These are phyloP conservation scores for Tolypocladium cylindrosporum DNA, from an alignment of 2,329 filamentous ascomycete species.

Conservation along the genomic window DNA sequence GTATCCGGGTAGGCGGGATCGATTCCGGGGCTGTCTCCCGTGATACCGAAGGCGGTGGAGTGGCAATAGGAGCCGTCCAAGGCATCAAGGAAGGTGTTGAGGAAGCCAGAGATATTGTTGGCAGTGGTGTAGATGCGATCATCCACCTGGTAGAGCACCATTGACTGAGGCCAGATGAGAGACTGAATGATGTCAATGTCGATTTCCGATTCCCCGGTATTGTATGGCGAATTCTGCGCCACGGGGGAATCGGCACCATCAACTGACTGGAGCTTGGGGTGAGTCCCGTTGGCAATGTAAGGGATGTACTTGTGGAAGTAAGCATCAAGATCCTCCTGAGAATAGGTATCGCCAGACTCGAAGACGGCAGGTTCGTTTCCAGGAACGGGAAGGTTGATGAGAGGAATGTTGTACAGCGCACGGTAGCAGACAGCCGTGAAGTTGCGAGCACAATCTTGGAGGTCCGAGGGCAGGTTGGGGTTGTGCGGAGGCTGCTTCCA, in stretches of 20 bases:
- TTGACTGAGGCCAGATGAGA: slow-evolving; percentile 40
- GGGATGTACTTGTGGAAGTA: slow-evolving; percentile 34
- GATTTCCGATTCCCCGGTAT: slow-evolving; percentile 37
- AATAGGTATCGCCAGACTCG: slow-evolving; percentile 38
- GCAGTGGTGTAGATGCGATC: slow-evolving; percentile 33
- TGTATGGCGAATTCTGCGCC: slow-evolving; percentile 7
- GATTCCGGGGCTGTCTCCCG: slow-evolving; percentile 13
- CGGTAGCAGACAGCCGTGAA: slow-evolving; percentile 47
- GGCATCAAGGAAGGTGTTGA: slow-evolving; percentile 34
- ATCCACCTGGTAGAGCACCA: slow-evolving; percentile 35
- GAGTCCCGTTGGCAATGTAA: slow-evolving; percentile 28
- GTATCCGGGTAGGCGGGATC: slow-evolving; percentile 40
- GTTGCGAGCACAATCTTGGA: slow-evolving; percentile 33
- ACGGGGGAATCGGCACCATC: slow-evolving; percentile 34
- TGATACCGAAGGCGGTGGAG: slow-evolving; percentile 29
- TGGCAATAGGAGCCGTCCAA: slow-evolving; percentile 44
- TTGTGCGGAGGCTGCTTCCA: not conserved
- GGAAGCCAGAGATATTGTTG: slow-evolving; percentile 26
- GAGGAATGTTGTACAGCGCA: slow-evolving; percentile 29
- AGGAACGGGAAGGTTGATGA: slow-evolving; percentile 38
- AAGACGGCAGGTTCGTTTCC: slow-evolving; percentile 41
- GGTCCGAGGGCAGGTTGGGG: slow-evolving; percentile 1
- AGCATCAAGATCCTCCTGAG: slow-evolving; percentile 33
- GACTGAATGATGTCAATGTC: slow-evolving; percentile 38
- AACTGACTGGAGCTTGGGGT: slow-evolving; percentile 31